These are phyloP conservation scores for Schoenoplectus tabernaemontani DNA, from an alignment of 202 grass and related monocot genomes.

Conservation along the genomic window DNA sequence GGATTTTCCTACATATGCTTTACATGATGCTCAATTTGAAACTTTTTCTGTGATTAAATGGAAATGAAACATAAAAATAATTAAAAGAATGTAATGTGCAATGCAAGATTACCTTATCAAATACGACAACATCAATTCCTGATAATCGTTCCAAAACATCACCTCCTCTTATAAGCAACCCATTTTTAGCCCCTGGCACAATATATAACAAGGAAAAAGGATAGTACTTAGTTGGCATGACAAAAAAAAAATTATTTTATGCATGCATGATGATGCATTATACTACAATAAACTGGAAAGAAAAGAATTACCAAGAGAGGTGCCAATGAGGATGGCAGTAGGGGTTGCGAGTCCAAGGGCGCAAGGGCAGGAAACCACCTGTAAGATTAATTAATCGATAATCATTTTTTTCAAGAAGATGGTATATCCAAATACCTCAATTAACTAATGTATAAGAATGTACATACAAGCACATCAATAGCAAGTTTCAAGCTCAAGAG, in stretches of 20 bases:
- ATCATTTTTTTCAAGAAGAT: no score
- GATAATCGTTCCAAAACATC: slow-evolving; percentile 93
- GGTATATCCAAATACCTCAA: no score
- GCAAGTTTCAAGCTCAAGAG: slow-evolving; percentile 91
- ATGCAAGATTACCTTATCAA: slow-evolving; percentile 64
- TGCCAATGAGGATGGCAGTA: no score
- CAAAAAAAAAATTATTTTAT: neutral
- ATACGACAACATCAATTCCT: slow-evolving; percentile 59
- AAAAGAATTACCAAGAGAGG: no score
- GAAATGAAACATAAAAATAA: neutral
- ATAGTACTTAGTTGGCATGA: slow-evolving; percentile 19
- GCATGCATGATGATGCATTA: neutral
- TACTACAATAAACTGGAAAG: neutral
- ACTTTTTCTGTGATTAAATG: neutral
- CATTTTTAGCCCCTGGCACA: slow-evolving; percentile 73
- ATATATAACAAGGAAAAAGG: neutral
- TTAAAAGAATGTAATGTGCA: no score
- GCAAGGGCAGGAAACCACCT: no score
- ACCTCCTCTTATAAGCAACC: slow-evolving; percentile 90
- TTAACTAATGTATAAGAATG: neutral
- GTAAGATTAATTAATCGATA: no score
- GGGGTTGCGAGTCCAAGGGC: no score
- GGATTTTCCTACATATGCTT: neutral
- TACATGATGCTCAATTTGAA: neutral
- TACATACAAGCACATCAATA: slow-evolving; percentile 80